Percentiles rank a stretch among this genome's conserved stretches.
phyloP scores from a whole-genome alignment of 495 filamentous ascomycete genomes.

The Penicillium antarcticum region DNA sequence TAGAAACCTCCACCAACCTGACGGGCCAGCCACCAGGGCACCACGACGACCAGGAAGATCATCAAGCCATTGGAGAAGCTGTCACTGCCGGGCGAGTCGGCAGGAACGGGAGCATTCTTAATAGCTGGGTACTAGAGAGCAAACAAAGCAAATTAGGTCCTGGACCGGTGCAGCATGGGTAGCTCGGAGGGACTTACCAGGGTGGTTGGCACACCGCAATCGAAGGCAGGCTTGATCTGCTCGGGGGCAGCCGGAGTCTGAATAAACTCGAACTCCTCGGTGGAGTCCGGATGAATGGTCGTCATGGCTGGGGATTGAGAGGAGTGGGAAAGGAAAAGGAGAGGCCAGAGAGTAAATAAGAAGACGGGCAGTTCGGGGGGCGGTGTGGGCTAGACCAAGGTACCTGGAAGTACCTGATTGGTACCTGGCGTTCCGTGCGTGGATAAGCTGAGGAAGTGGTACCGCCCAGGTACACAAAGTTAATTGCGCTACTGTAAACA shows the following conservation, averaged over 20 bases:
- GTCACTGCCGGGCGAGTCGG: slow-evolving; percentile 57
- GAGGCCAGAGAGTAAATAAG: slow-evolving; percentile 23
- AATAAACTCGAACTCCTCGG: slow-evolving; percentile 66
- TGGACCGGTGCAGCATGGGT: background rate
- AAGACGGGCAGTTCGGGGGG: slow-evolving; percentile 23
- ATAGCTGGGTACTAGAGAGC: slow-evolving; percentile 55
- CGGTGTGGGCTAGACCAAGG: slow-evolving; percentile 15
- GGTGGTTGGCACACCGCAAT: slow-evolving; percentile 29
- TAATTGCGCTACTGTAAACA: background rate
- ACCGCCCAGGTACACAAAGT: slow-evolving; percentile 1
- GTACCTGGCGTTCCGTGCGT: slow-evolving; percentile 11
- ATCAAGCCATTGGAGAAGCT: slow-evolving; percentile 58
- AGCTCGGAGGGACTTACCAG: slow-evolving; percentile 19
- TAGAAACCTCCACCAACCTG: slow-evolving; percentile 53
- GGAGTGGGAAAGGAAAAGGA: slow-evolving; percentile 21
- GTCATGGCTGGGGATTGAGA: slow-evolving; percentile 39
- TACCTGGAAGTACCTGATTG: slow-evolving; percentile 7
- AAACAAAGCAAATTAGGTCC: slow-evolving; percentile 1
- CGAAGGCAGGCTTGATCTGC: slow-evolving; percentile 34
- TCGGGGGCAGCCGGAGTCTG: slow-evolving; percentile 56
- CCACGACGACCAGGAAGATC: slow-evolving; percentile 42
- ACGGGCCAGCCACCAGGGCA: slow-evolving; percentile 54
- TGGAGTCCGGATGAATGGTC: slow-evolving; percentile 48
- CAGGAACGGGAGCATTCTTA: slow-evolving; percentile 63
- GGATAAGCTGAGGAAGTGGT: background rate